phyloP scores from a whole-genome alignment of 768 basidiomycete genomes.

The Trametes coccinea region DNA sequence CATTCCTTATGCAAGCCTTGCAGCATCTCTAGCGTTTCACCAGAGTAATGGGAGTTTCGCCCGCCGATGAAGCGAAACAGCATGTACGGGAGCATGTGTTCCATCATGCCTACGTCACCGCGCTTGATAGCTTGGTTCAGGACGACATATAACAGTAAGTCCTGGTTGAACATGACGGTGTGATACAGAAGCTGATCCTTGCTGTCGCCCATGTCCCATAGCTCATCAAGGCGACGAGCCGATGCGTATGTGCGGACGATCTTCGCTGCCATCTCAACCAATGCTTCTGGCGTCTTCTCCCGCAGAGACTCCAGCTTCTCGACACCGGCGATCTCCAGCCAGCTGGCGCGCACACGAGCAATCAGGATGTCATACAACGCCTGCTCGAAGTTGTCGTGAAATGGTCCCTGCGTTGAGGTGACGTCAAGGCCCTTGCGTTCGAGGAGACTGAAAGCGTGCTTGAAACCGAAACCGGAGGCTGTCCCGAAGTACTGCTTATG shows the following conservation, averaged over 20 bases:
- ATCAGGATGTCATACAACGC: constrained; percentile 37
- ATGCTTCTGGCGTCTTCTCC: constrained; percentile 27
- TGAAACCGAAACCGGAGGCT: constrained; percentile 18
- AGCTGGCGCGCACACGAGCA: constrained; percentile 39
- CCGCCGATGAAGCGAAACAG: constrained; percentile 31
- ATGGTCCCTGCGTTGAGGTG: constrained; percentile 22
- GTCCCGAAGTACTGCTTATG: constrained; percentile 45
- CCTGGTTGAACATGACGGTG: constrained; percentile 37
- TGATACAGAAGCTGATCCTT: constrained; percentile 33
- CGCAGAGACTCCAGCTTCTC: constrained; percentile 32
- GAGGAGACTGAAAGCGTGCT: constrained; percentile 25
- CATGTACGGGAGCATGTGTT: constrained; percentile 27
- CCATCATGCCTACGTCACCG: constrained; percentile 35
- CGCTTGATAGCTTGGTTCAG: constrained; percentile 36
- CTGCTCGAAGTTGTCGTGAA: constrained; percentile 36
- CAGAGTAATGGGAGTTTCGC: constrained; percentile 28
- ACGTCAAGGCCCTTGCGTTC: constrained; percentile 25
- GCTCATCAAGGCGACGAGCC: constrained; percentile 27
- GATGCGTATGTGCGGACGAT: constrained; percentile 36
- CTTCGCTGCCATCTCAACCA: constrained; percentile 30
- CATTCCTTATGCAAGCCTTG: constrained; percentile 32
- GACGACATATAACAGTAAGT: constrained; percentile 39
- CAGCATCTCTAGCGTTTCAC: constrained; percentile 31
- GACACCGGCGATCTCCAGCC: constrained; percentile 31
- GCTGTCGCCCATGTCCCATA: constrained; percentile 14